phyloP scores from a whole-genome alignment of 805 yeast genomes.

The Candida berthetii region DNA sequence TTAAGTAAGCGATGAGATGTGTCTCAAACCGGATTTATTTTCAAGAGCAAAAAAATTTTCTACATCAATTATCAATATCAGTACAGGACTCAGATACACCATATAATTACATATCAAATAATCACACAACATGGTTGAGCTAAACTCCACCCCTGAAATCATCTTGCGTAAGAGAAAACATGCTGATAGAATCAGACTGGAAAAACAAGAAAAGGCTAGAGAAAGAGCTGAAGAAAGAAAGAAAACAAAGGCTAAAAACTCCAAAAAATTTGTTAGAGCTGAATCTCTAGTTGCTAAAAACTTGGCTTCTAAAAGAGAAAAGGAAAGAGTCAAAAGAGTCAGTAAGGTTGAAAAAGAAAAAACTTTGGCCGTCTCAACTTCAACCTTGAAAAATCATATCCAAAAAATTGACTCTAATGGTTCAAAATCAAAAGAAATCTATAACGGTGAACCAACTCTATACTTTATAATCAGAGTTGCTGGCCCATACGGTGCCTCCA shows the following conservation, averaged over 20 bases:
- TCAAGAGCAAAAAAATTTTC: neutral
- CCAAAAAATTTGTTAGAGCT: conserved; percentile 61
- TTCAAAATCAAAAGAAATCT: conserved; percentile 25
- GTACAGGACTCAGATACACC: neutral
- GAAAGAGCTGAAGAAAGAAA: conserved; percentile 40
- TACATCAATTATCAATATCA: neutral
- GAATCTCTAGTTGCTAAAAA: conserved; percentile 67
- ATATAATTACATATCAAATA: neutral
- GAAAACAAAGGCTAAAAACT: conserved; percentile 33
- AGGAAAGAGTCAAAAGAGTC: conserved; percentile 60
- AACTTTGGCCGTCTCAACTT: conserved; percentile 19
- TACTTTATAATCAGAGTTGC: conserved; percentile 63
- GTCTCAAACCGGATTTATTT: neutral
- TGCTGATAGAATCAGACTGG: conserved; percentile 65
- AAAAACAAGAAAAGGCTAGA: conserved; percentile 63
- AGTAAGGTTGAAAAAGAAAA: conserved; percentile 41
- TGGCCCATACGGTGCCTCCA: conserved; percentile 56
- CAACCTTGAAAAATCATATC: conserved; percentile 21
- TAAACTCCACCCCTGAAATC: conserved; percentile 70
- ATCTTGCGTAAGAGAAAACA: conserved; percentile 74
- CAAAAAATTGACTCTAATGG: conserved; percentile 25
- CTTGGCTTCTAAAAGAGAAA: conserved; percentile 60
- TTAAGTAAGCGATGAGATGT: neutral
- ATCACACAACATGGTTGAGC: conserved; percentile 22
- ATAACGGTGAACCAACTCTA: conserved; percentile 41